A percentile compares a stretch with the other conserved stretches of the same genome.
Evolutionary conservation across 768 basidiomycete species (phyloP).

Genomic region (Collybia nuda): DNA sequence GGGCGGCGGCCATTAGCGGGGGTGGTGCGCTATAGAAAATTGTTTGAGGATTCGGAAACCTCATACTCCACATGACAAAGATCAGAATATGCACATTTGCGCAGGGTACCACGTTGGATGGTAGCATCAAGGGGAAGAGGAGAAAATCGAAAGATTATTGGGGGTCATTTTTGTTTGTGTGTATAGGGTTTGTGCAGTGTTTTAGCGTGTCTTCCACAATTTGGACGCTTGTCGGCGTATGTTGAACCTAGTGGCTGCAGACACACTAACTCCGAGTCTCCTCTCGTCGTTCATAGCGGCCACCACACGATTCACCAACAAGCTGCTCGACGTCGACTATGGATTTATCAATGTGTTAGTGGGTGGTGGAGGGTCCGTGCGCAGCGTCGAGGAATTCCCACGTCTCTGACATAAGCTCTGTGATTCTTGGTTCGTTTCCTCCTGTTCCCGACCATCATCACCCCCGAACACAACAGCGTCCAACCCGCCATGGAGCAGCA

Average conservation of each 20-base stretch:
- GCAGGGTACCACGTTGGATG: no score
- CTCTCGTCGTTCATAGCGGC: slow-evolving; percentile 24
- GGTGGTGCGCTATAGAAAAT: background rate
- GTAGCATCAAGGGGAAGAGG: no score
- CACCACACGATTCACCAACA: slow-evolving; percentile 5
- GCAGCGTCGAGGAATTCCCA: slow-evolving; percentile 52
- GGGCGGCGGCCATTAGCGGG: no score
- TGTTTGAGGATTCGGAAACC: no score
- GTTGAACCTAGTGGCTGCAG: slow-evolving; percentile 56
- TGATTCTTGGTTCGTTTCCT: slow-evolving; percentile 44
- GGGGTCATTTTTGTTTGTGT: slow-evolving; percentile 39
- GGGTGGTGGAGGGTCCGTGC: slow-evolving; percentile 52
- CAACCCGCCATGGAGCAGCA: background rate
- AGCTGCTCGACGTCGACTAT: slow-evolving; percentile 17
- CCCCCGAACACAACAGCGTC: slow-evolving; percentile 30
- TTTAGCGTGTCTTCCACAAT: slow-evolving; percentile 75
- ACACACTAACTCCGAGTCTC: slow-evolving; percentile 45
- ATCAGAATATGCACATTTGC: no score
- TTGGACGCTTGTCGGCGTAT: slow-evolving; percentile 66
- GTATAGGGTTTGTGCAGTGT: slow-evolving; percentile 56
- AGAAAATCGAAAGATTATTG: no score
- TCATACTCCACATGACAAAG: no score
- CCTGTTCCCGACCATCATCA: slow-evolving; percentile 44
- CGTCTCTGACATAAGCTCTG: slow-evolving; percentile 53
- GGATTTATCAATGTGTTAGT: slow-evolving; percentile 13